Base-by-base conservation (phyloP, 148 eudicot species). In the Tetragonia tetragonoides region DNA sequence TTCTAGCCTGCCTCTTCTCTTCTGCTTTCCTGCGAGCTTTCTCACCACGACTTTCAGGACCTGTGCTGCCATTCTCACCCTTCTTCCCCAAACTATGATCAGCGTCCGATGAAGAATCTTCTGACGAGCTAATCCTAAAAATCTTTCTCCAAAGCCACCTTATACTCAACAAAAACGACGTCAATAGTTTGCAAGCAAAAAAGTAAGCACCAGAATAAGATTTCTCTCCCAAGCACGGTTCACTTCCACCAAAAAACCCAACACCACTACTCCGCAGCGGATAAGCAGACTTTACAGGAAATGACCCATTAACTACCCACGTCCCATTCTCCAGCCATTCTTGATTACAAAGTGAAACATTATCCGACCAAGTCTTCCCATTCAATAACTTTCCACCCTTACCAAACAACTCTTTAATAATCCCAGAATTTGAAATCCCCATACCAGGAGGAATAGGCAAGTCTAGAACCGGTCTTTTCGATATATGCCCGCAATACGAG, bases 11-110 rank as follows among this genome's bases (percentile, higher is more conserved):
- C 79, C 93, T 87, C 86, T 91, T 95, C 87, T 95, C 99, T 86
- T 95, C 99, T 73, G 99, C 99, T 85, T 95, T 95, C 83, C 99
- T 85, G 23, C 99, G 94, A 73, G 99, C 99, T 77, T 93, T 95
- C 85, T 93, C 97, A 62, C 93, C 90, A 88, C 87, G 90, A 76
- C 95, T 95, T 81, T 95, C 97, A 60, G 83, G 89, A 80, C 84
- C 85, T 70, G 78, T 83, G 20, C 65, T 82, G 10, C 87, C 92
- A 89, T 90, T 93, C 74, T 93, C 99, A 72, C 90, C 92, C 79
- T 85, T 83, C 73, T 88, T 90, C 73, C 83, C 85, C 83, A 88
- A 42, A 80, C 87, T 66, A 62, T 78, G 84, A 39, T 90, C 94
- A 78, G 86, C 85, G 80, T 89, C 90, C 10, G 86, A 79, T 64